Evolutionary conservation across 2,329 filamentous ascomycete species (phyloP).

Genomic region (Scytalidium sp.): DNA sequence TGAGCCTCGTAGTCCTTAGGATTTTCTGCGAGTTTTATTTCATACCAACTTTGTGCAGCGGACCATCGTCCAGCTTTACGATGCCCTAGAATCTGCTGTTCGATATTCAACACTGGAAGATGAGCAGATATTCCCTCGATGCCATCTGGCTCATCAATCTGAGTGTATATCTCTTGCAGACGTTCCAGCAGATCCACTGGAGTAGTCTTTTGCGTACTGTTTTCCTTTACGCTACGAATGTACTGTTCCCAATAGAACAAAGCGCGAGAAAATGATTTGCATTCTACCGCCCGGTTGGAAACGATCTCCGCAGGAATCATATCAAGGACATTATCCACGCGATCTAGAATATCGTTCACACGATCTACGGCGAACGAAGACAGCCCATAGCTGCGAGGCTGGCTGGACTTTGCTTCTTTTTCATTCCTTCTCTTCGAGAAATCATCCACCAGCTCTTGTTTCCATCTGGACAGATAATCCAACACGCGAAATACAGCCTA

Average conservation of each 20-base stretch:
- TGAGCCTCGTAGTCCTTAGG: slow-evolving; percentile 77
- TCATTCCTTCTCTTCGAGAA: slow-evolving; percentile 85
- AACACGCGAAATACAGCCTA: slow-evolving; percentile 86
- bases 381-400: slow-evolving; percentile 35
- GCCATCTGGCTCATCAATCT: slow-evolving; percentile 97
- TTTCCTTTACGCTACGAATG: slow-evolving; percentile 52
- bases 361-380: slow-evolving; percentile 29
- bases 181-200: slow-evolving; percentile 60
- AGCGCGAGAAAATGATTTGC: slow-evolving; percentile 86
- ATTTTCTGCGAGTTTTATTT: slow-evolving; percentile 78
- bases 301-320: slow-evolving; percentile 69
- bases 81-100: slow-evolving; percentile 91
- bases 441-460: slow-evolving; percentile 85
- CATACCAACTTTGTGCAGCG: slow-evolving; percentile 96
- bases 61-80: slow-evolving; percentile 91
- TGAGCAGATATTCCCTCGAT: slow-evolving; percentile 92
- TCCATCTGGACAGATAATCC: slow-evolving; percentile 89
- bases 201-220: slow-evolving; percentile 52
- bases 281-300: slow-evolving; percentile 85
- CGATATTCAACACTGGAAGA: slow-evolving; percentile 80
- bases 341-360: slow-evolving; percentile 36
- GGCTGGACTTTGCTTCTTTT: slow-evolving; percentile 33
- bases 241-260: slow-evolving; percentile 95
- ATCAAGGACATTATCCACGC: slow-evolving; percentile 71
- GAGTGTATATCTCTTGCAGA: slow-evolving; percentile 90